Base-by-base conservation (phyloP, 2,329 filamentous ascomycete species). In the Botrytis squamosa region DNA sequence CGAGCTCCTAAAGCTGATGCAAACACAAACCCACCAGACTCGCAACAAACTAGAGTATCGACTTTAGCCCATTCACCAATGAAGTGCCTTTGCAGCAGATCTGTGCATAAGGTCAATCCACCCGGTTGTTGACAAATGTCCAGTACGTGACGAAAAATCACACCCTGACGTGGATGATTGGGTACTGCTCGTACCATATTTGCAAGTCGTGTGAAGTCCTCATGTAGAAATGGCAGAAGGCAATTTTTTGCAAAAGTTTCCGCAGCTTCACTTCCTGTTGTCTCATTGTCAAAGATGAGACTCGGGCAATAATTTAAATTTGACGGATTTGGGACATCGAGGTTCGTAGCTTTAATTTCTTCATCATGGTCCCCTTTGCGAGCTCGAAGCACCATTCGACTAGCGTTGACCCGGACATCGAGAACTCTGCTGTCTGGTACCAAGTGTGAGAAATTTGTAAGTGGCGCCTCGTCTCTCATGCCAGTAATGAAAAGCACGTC, bases 401-500 rank as follows among this genome's bases (percentile, higher is more conserved):
- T 83, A 38, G 84, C 84, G 75, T 83, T 40, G 71, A 91, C 81
- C 29, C 79, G 82, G 75, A 91, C 81, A 49, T 91, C 89, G 65
- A 91, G 49, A 29, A 91, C 73, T 75, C 82, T 86, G 74, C 82
- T 86, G 2, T 84, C 79, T 67, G 88, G 84, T 18, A 89, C 85
- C 38, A 90, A 78, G 82, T 87, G 85, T n/a, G 86, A 86, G 0
- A 89, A 85, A 20, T 75, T 60, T 75, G 86, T 82, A 18, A 90
- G 83, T 0, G 89, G 89, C 8, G 88, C 85, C 66, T 87, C 82
- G 67, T 92, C 89, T 83, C 88, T 78, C 77, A 79, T 78, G 29
- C 77, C 78, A 55, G 89, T 91, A 76, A 92, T 86, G 0, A 91
- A 73, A 62, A 91, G 80, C 66, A 90, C 87, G 73, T 90, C 86